phyloP scores from a whole-genome alignment of 257 asterid genomes.

The Pogostemon cablin region DNA sequence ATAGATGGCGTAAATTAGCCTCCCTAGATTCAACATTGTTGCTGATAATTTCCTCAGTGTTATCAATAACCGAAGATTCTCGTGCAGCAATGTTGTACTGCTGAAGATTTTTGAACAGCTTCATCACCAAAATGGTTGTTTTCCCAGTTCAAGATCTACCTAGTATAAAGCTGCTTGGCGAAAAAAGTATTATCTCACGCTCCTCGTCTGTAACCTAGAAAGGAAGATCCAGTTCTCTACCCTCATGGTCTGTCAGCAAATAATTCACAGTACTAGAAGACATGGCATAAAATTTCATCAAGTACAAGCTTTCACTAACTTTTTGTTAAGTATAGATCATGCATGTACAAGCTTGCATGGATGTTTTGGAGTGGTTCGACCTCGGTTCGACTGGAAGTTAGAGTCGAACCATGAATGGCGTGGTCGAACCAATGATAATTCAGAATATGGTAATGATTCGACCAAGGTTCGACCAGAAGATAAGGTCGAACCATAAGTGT shows the following conservation, averaged over 20 bases:
- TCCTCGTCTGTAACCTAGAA: slow-evolving; percentile 79
- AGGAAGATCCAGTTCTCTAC: slow-evolving; percentile 55
- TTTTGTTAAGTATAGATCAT: too few species aligned
- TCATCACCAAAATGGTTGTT: slow-evolving; percentile 69
- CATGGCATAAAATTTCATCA: slow-evolving; percentile 69
- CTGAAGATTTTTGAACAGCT: slow-evolving; percentile 51
- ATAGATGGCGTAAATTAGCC: slow-evolving; percentile 52
- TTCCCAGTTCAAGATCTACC: slow-evolving; percentile 75
- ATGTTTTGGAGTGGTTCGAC: too few species aligned
- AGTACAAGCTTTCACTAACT: slow-evolving; percentile 65
- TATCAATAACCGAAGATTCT: slow-evolving; percentile 29
- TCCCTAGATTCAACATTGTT: slow-evolving; percentile 21
- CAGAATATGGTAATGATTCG: too few species aligned
- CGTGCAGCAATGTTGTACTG: slow-evolving; percentile 44
- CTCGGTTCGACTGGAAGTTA: too few species aligned
- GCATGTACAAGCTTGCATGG: too few species aligned
- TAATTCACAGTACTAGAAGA: slow-evolving; percentile 54
- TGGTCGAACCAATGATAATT: too few species aligned
- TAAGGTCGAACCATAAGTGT: too few species aligned
- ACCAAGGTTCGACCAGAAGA: too few species aligned
- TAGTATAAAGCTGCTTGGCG: slow-evolving; percentile 42
- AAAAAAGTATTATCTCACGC: slow-evolving; percentile 50
- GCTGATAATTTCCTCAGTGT: background rate
- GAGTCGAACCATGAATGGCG: too few species aligned
- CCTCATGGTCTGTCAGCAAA: slow-evolving; percentile 52